Base-by-base conservation (phyloP, 331 rosid genomes). In the Quercus tomentella region DNA sequence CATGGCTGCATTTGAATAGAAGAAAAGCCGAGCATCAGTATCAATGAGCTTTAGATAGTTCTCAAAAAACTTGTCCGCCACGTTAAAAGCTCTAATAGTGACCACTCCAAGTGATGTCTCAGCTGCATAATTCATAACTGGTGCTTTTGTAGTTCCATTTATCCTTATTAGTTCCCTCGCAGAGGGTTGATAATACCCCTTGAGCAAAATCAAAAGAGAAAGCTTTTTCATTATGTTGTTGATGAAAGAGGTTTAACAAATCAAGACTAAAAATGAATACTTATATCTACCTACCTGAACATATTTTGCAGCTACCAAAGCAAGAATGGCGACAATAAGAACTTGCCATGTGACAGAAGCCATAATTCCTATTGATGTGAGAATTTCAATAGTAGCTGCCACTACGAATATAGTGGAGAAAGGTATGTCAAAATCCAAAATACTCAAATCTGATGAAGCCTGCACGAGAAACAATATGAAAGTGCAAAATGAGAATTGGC, bases 361-460 rank as follows among this genome's bases (percentile, higher is more conserved):
- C 89, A 94, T 89, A 49, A 89, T 58, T 79, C 81, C 76, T 73
- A 89, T 86, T 7, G 14, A 56, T 65, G 65, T 43, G 26, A 88
- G 2, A 74, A 84, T 61, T 65, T 92, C 96, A 54, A 82, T 23
- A 35, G 18, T 51, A 14, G 73, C n/a, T 11, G 79, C 35, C 18
- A 76, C 75, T 65, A 83, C 82, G 68, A 80, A 92, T 33, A 82
- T 61, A 7, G 60, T 56, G 22, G 92, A 26, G 84, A 82, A 89
- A 49, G 98, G 95, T 85, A 89, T 72, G 77, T 92, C 97, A 9
- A 82, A 84, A 82, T 91, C 97, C 89, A 94, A 70, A 56, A 78
- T 79, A 84, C 90, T 89, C 82, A 94, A 89, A 82, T 92, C 94
- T 57, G 97, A 87, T 35, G 98, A 92, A 78, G 93, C 97, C 97